These are phyloP conservation scores for Aspergillus sp. DNA, from an alignment of 2,329 filamentous ascomycete species.

Conservation along the genomic window DNA sequence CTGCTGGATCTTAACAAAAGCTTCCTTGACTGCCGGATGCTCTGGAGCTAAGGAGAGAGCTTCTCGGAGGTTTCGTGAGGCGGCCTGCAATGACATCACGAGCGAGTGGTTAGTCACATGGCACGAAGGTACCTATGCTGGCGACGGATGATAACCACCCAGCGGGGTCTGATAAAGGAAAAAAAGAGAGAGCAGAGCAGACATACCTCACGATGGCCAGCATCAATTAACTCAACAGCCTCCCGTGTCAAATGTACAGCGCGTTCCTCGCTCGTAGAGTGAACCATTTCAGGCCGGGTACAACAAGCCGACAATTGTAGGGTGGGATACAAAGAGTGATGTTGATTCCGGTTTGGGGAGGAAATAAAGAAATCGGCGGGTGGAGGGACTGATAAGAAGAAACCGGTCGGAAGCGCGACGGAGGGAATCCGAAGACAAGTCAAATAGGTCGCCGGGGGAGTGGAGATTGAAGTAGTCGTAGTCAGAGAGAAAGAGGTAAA, in stretches of 20 bases:
- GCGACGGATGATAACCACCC: constrained; percentile 1
- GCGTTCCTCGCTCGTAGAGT: constrained; percentile 47
- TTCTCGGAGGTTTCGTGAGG: constrained; percentile 51
- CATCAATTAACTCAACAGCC: constrained; percentile 50
- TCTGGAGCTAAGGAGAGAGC: constrained; percentile 51
- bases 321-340: constrained; percentile 16
- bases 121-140: not conserved
- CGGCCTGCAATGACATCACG: constrained; percentile 38
- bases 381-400: constrained; percentile 1
- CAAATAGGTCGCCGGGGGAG: constrained; percentile 2
- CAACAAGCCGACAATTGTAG: constrained; percentile 11
- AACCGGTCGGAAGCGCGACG: not conserved
- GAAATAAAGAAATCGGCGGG: not conserved
- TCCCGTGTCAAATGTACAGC: constrained; percentile 49
- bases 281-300: constrained; percentile 44
- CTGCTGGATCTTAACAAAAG: constrained; percentile 48
- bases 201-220: constrained; percentile 49
- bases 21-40: constrained; percentile 47
- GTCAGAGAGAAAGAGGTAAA: not conserved
- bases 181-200: not conserved
- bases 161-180: not conserved
- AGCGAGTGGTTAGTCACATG: constrained; percentile 14
- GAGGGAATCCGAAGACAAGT: constrained; percentile 12
- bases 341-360: not conserved
- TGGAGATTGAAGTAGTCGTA: constrained; percentile 9